phyloP scores from a whole-genome alignment of 2,329 filamentous ascomycete genomes.

The Aschersonia sp. region DNA sequence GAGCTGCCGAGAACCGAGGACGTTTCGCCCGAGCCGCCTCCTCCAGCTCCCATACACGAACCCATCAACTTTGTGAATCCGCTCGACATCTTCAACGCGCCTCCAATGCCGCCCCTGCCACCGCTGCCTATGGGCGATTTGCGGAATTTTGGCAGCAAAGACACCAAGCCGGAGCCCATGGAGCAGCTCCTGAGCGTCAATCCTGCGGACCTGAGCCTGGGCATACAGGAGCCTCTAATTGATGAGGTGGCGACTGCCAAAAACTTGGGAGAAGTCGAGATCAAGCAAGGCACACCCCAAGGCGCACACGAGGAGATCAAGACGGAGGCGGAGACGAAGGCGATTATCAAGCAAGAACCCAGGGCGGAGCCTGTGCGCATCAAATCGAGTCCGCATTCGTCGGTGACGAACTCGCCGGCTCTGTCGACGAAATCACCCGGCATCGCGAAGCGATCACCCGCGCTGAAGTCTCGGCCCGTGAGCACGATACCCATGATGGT shows the following conservation, averaged over 20 bases:
- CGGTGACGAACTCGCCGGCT: slow-evolving; percentile 25
- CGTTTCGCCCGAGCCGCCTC: background rate
- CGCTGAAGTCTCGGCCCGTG: slow-evolving; percentile 24
- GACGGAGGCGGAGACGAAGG: background rate
- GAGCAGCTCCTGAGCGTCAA: slow-evolving; percentile 4
- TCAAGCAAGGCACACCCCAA: background rate
- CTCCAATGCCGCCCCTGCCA: slow-evolving; percentile 11
- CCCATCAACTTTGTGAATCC: slow-evolving; percentile 21
- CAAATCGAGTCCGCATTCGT: slow-evolving; percentile 23
- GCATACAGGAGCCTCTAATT: slow-evolving; percentile 4
- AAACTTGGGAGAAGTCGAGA: slow-evolving; percentile 1
- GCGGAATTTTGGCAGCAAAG: slow-evolving; percentile 6
- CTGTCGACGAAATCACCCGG: slow-evolving; percentile 23
- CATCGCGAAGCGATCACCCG: slow-evolving; percentile 26
- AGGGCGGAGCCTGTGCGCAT: slow-evolving; percentile 7
- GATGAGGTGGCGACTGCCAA: slow-evolving; percentile 6
- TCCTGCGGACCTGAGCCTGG: background rate
- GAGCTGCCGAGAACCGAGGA: background rate
- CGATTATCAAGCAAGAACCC: slow-evolving; percentile 4
- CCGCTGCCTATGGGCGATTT: slow-evolving; percentile 11
- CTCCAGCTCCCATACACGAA: slow-evolving; percentile 4
- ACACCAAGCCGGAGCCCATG: slow-evolving; percentile 1
- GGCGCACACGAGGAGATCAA: background rate
- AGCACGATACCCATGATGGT: slow-evolving; percentile 47
- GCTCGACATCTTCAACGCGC: slow-evolving; percentile 21